Conservation (phyloP, 2,329 filamentous ascomycete genomes). For the Nemania sp. region DNA sequence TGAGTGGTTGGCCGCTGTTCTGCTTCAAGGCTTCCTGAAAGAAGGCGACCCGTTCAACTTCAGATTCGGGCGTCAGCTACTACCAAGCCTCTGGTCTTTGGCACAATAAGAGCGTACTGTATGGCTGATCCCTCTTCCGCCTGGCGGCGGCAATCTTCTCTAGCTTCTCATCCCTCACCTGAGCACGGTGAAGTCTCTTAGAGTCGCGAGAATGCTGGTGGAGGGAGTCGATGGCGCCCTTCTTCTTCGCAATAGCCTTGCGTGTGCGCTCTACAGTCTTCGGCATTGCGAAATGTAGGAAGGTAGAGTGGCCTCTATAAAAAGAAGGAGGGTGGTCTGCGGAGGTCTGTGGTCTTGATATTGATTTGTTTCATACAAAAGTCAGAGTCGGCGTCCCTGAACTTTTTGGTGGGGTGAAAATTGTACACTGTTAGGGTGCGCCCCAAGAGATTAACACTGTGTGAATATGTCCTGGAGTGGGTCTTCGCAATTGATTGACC, state of each 20-base stretch:
- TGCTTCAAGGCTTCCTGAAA: slow-evolving; percentile 70
- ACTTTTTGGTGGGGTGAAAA: slow-evolving; percentile 25
- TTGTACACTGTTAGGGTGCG: not conserved
- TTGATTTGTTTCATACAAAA: too few species aligned
- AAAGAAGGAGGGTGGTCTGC: not conserved
- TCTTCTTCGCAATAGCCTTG: slow-evolving; percentile 90
- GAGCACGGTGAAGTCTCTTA: slow-evolving; percentile 76
- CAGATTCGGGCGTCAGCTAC: slow-evolving; percentile 9
- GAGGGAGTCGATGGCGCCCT: slow-evolving; percentile 71
- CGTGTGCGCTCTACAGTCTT: slow-evolving; percentile 79
- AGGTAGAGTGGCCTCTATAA: not conserved
- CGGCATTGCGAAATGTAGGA: slow-evolving; percentile 62
- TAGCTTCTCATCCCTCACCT: slow-evolving; percentile 80
- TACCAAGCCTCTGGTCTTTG: not conserved
- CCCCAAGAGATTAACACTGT: slow-evolving; percentile 7
- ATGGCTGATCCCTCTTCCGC: slow-evolving; percentile 73
- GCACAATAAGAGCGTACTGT: slow-evolving; percentile 57
- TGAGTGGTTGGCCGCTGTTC: slow-evolving; percentile 55
- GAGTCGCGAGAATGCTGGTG: slow-evolving; percentile 91
- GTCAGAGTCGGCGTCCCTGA: too few species aligned
- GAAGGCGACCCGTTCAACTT: slow-evolving; percentile 70
- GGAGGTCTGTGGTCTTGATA: not conserved
- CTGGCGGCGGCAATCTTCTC: slow-evolving; percentile 71
- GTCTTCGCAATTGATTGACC: not conserved
- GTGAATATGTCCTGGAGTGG: not conserved